Evolutionary conservation across 768 basidiomycete genomes (phyloP), one percentile per base, ranked within the genome.

Genomic region (Mycena epipterygia): DNA sequence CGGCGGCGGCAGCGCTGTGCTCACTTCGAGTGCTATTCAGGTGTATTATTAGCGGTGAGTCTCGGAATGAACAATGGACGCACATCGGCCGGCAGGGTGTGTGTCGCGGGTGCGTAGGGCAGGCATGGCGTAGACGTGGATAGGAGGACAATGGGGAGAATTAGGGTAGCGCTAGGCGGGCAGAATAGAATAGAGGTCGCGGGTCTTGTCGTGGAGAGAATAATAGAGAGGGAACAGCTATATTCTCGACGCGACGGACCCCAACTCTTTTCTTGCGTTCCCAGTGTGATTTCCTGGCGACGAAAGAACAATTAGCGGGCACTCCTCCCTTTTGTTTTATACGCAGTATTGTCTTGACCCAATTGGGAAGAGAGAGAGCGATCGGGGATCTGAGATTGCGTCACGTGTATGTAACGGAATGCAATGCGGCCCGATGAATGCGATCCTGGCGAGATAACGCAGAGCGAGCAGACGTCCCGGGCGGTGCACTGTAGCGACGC

Each of bases 31-130:
- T 57, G 53, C 70, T 71, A 17, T n/a, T n/a, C n/a, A n/a, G 14
- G 53, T 25, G 13, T n/a, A 17, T 32, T 5, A 35, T 61, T 16
- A 61, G 48, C n/a, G 21, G 17, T 33, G 65, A 39, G 6, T 12
- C 32, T 41, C 21, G 35, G n/a, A 17, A 17, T 62, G 33, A 58
- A 67, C 53, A 39, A 17, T 39, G 42, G 68, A 71, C 70, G n/a
- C 5, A 71, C 70, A 35, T 52, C 63, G 69, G 12, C 29, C 57
- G 64, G 69, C 63, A 79, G 86, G 81, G 73, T 85, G 87, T 85
- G 87, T 90, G 85, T 93, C 91, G 85, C 91, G 91, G 79, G 92
- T 93, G 84, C 92, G 92, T 78, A 89, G 85, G 59, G 91, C 91
- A 81, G 92, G 92, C 92, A 93, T 93, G 21, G 21, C 87, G 88